phyloP scores from a whole-genome alignment of 495 filamentous ascomycete species.

The Aspergillus funiculosus region DNA sequence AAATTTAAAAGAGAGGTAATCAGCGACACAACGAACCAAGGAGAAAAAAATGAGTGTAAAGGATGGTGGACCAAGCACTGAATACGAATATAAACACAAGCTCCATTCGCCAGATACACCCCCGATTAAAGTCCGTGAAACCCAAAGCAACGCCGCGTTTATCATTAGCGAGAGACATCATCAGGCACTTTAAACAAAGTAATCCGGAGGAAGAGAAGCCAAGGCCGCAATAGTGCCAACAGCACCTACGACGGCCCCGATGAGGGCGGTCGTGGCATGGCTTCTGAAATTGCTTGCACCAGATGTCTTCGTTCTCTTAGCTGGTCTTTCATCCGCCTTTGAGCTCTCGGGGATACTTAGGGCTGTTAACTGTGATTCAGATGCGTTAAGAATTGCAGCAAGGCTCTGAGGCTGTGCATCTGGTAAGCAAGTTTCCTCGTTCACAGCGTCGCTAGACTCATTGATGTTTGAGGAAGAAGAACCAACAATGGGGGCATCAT shows the following conservation, averaged over 20 bases:
- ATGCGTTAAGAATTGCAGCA: constrained; percentile 1
- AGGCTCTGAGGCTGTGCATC: constrained; percentile 24
- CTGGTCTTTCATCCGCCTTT: constrained; percentile 21
- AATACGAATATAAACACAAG: background rate
- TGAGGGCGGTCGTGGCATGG: constrained; percentile 40
- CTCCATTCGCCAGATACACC: background rate
- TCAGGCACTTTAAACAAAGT: constrained; percentile 24
- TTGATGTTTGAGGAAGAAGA: background rate
- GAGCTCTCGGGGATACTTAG: constrained; percentile 6
- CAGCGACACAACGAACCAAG: no score
- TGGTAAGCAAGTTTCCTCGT: constrained; percentile 16
- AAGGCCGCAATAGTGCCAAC: constrained; percentile 46
- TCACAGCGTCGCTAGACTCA: background rate
- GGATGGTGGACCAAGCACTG: background rate
- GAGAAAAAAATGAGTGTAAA: no score
- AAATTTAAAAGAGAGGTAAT: no score
- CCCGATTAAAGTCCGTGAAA: background rate
- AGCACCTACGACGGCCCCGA: constrained; percentile 43
- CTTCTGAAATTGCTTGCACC: constrained; percentile 22
- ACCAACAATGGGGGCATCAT: background rate
- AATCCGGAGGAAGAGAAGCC: constrained; percentile 40
- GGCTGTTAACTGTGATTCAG: constrained; percentile 9
- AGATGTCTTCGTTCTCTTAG: constrained; percentile 31
- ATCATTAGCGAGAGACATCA: background rate
- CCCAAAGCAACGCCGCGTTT: background rate